Conservation (phyloP, 2,329 filamentous ascomycete genomes). For the Immersiporthe knoxdaviesiana region DNA sequence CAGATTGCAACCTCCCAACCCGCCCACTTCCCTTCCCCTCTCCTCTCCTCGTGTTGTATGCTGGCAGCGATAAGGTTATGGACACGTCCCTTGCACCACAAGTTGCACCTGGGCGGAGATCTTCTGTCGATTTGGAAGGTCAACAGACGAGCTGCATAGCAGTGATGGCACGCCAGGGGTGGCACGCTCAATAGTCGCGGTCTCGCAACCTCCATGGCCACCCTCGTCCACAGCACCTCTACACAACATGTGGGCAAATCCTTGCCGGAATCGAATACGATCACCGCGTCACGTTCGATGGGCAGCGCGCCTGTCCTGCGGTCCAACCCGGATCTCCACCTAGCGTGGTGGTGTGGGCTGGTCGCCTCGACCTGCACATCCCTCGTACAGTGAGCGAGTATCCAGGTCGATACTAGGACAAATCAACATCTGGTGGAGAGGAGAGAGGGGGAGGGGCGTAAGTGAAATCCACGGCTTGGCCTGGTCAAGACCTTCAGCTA, state of each 20-base stretch:
- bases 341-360: not conserved
- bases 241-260: not conserved
- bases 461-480: not conserved
- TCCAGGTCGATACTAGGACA: not conserved
- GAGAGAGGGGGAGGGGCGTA: no score
- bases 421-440: not conserved
- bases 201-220: not conserved
- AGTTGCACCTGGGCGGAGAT: constrained; percentile 16
- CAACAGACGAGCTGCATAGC: constrained; percentile 1
- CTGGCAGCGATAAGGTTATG: constrained; percentile 15
- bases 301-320: constrained; percentile 2
- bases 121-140: constrained; percentile 24
- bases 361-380: no score
- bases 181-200: constrained; percentile 7
- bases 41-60: not conserved
- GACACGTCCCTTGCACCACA: not conserved
- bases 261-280: constrained; percentile 3
- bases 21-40: not conserved
- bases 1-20: not conserved
- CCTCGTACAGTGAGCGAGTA: no score
- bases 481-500: not conserved
- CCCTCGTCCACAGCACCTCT: not conserved
- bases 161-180: constrained; percentile 2
- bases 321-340: constrained; percentile 11
- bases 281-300: constrained; percentile 13